These are phyloP conservation scores for Gracilaria caudata DNA, from an alignment of 23 red algal genomes.

Conservation along the genomic window DNA sequence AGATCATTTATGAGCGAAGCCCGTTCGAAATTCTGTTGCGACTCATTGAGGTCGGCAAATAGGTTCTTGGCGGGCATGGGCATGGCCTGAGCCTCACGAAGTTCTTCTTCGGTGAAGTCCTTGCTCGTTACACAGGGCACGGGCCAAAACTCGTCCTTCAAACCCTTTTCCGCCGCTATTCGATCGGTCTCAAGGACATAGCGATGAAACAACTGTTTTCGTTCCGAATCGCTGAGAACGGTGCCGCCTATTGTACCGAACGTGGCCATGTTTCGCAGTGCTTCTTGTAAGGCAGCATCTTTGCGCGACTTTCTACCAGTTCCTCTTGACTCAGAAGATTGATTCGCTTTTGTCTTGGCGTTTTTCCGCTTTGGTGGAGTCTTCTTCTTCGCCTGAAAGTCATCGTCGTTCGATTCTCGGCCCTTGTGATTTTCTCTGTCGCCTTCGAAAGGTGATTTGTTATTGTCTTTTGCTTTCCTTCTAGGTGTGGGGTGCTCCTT, in stretches of 20 bases:
- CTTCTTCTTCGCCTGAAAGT: not conserved
- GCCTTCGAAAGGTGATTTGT: not conserved
- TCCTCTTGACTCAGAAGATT: constrained; percentile 4
- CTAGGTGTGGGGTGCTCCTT: not conserved
- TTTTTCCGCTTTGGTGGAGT: constrained; percentile 2
- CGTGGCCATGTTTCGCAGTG: constrained; percentile 35
- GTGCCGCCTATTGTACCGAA: constrained; percentile 42
- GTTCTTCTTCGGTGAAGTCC: constrained; percentile 52
- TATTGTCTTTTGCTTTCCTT: not conserved
- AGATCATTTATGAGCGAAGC: constrained; percentile 14
- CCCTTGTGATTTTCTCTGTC: not conserved
- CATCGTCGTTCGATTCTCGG: not conserved
- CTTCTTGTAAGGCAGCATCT: constrained; percentile 32
- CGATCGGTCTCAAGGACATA: constrained; percentile 67
- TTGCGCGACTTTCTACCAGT: constrained; percentile 21
- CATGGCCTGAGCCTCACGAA: constrained; percentile 31
- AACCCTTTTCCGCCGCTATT: constrained; percentile 48
- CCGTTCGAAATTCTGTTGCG: not conserved
- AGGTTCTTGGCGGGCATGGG: constrained; percentile 23
- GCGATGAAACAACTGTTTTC: constrained; percentile 43
- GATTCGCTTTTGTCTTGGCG: not conserved
- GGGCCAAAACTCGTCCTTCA: constrained; percentile 66
- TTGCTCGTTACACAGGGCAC: constrained; percentile 60
- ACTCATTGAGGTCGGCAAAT: not conserved
- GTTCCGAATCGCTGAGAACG: constrained; percentile 33